Percentiles rank a stretch among this genome's conserved stretches.
phyloP scores from a whole-genome alignment of 2,329 filamentous ascomycete species.

The Septoria linicola region DNA sequence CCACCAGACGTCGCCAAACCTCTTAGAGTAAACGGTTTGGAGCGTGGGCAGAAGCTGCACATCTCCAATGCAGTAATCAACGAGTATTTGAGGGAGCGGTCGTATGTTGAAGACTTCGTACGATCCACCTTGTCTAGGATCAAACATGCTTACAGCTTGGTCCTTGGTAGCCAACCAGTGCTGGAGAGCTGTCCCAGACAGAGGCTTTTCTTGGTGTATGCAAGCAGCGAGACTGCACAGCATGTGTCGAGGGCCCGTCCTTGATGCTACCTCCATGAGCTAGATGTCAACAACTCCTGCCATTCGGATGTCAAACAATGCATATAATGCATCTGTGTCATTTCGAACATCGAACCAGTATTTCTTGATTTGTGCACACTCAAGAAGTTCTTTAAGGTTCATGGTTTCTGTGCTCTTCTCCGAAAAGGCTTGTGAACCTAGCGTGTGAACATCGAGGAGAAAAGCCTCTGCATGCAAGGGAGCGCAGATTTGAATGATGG shows the following conservation, averaged over 20 bases:
- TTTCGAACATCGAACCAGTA: constrained; percentile 60
- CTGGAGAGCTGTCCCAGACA: constrained; percentile 13
- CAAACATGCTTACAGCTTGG: constrained; percentile 42
- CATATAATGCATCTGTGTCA: constrained; percentile 57
- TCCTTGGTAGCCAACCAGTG: constrained; percentile 42
- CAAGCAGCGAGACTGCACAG: constrained; percentile 44
- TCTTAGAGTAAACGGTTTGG: constrained; percentile 23
- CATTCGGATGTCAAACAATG: constrained; percentile 47
- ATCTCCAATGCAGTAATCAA: constrained; percentile 51
- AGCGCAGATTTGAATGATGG: neutral
- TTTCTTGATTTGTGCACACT: constrained; percentile 48
- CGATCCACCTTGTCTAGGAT: constrained; percentile 44
- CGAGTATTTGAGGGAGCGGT: constrained; percentile 44
- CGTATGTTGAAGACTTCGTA: constrained; percentile 51
- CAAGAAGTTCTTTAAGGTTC: constrained; percentile 46
- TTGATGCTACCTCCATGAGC: constrained; percentile 54
- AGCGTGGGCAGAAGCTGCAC: constrained; percentile 44
- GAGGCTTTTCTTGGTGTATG: constrained; percentile 35
- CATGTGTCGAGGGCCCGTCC: constrained; percentile 27
- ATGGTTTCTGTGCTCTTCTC: constrained; percentile 22
- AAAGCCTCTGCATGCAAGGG: constrained; percentile 35
- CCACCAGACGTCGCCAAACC: constrained; percentile 31
- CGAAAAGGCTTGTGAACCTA: constrained; percentile 44
- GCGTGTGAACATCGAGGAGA: constrained; percentile 48
- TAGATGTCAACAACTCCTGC: constrained; percentile 54